Evolutionary conservation across 805 yeast genomes (phyloP).

Genomic region (Suhomyces kilbournensis): DNA sequence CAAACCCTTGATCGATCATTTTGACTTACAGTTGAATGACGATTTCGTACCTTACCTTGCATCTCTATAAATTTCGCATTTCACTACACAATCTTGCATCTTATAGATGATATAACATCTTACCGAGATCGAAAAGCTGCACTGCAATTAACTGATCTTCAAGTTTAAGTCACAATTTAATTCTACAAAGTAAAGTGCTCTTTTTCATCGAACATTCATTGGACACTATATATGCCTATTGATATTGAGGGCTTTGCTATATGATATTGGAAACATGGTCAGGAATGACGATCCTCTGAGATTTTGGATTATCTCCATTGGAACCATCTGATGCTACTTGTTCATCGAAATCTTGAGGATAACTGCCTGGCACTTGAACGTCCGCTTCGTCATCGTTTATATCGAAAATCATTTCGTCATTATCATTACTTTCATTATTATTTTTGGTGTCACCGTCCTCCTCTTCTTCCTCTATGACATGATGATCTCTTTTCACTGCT

Average conservation of each 20-base stretch:
- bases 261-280: not conserved
- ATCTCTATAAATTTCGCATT: not conserved
- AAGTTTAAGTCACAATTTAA: no score
- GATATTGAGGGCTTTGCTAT: not conserved
- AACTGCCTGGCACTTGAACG: not conserved
- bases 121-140: no score
- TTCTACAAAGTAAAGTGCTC: no score
- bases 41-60: constrained; percentile 5
- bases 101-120: no score
- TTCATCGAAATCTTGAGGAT: not conserved
- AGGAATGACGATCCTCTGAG: not conserved
- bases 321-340: not conserved
- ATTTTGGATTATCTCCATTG: not conserved
- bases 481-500: not conserved
- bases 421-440: constrained; percentile 6
- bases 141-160: no score
- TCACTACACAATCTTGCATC: not conserved
- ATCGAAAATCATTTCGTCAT: constrained; percentile 21
- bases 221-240: not conserved
- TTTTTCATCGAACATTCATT: not conserved
- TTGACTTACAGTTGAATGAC: constrained; percentile 12
- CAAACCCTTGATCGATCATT: constrained; percentile 10
- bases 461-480: constrained; percentile 4
- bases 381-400: constrained; percentile 14
- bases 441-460: not conserved